These are phyloP conservation scores for Wilcoxina mikolae DNA, from an alignment of 495 filamentous ascomycete genomes.

Conservation along the genomic window DNA sequence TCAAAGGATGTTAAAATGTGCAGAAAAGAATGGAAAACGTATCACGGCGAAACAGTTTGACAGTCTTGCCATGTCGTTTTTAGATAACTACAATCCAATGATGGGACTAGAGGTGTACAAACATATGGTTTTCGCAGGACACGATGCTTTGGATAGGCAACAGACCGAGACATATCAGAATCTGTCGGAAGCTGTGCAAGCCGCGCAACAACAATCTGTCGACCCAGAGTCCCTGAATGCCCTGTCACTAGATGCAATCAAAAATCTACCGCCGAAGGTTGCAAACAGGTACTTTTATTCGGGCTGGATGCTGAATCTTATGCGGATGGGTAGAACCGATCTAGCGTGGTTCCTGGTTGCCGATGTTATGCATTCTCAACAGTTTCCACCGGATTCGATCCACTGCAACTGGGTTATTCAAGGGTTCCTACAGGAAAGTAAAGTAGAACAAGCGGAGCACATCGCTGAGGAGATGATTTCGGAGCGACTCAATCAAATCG, in stretches of 20 bases:
- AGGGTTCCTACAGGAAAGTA: constrained; percentile 38
- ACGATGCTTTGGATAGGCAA: constrained; percentile 3
- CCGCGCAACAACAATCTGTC: constrained; percentile 7
- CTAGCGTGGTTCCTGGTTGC: constrained; percentile 39
- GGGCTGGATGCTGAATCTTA: constrained; percentile 48
- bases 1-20: constrained; percentile 7
- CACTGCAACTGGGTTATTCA: constrained; percentile 47
- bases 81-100: constrained; percentile 11
- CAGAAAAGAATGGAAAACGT: background rate
- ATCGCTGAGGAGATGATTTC: constrained; percentile 47
- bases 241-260: constrained; percentile 40
- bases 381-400: constrained; percentile 41
- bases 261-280: constrained; percentile 39
- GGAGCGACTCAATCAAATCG: constrained; percentile 36
- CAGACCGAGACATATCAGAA: constrained; percentile 14
- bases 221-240: constrained; percentile 33
- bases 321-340: constrained; percentile 45
- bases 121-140: constrained; percentile 15
- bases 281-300: constrained; percentile 49
- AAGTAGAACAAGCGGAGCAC: constrained; percentile 38
- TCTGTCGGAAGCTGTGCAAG: constrained; percentile 9
- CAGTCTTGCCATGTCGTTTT: constrained; percentile 25
- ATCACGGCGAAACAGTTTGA: constrained; percentile 18
- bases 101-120: constrained; percentile 18
- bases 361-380: constrained; percentile 44